Percentiles rank a stretch among this genome's conserved stretches.
Evolutionary conservation across 192 early-diverging fungal species (phyloP).

Genomic region (Phlyctochytrium bullatum): DNA sequence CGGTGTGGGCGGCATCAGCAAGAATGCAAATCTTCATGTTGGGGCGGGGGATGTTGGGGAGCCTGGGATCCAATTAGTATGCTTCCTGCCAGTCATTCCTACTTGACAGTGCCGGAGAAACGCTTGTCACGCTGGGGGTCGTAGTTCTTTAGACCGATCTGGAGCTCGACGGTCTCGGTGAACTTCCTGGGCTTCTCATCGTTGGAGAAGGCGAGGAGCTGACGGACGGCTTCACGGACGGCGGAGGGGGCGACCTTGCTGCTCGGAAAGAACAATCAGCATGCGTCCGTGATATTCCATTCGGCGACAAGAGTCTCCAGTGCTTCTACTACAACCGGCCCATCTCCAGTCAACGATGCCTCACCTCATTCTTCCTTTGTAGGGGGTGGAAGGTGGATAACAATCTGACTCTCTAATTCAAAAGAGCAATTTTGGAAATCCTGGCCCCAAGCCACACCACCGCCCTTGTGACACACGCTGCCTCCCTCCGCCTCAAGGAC

Average conservation of each 20-base stretch:
- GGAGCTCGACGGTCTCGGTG: slow-evolving; percentile 95
- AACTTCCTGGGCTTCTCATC: slow-evolving; percentile 95
- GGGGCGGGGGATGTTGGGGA: slow-evolving; percentile 93
- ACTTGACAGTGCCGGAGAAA: slow-evolving; percentile 92
- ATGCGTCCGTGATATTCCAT: no score
- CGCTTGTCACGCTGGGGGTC: slow-evolving; percentile 99
- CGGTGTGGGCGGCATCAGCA: slow-evolving; percentile 94
- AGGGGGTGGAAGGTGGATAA: no score
- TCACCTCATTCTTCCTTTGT: no score
- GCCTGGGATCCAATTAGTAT: slow-evolving; percentile 31
- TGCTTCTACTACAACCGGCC: no score
- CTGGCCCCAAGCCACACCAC: no score
- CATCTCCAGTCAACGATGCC: no score
- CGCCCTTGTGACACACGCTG: no score
- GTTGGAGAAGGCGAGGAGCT: slow-evolving; percentile 66
- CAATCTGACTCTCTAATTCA: no score
- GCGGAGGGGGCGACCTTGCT: slow-evolving; percentile 84
- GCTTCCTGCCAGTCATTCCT: slow-evolving; percentile 2
- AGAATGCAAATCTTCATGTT: slow-evolving; percentile 93
- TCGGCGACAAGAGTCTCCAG: no score
- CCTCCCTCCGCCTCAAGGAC: no score
- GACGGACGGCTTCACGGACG: slow-evolving; percentile 77
- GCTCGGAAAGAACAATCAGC: neutral
- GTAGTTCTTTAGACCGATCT: slow-evolving; percentile 99
- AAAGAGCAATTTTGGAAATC: no score